These are phyloP conservation scores for Colletotrichum lupini DNA, from an alignment of 2,329 filamentous ascomycete species.

Conservation along the genomic window DNA sequence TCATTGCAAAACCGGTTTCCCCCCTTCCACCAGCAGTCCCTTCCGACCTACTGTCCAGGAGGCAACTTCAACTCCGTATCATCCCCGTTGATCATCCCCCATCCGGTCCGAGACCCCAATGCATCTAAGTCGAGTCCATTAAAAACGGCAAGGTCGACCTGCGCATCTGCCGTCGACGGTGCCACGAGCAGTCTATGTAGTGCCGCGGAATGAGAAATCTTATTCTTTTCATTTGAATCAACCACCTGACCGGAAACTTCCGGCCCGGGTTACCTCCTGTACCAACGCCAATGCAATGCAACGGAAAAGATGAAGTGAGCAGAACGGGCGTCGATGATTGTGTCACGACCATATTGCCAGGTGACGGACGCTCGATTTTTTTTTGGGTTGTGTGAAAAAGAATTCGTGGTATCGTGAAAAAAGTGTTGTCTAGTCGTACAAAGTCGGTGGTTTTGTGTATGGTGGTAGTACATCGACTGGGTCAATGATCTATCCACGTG, in stretches of 20 bases:
- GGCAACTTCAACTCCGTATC: not conserved
- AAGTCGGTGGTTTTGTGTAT: slow-evolving; percentile 35
- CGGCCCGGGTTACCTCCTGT: slow-evolving; percentile 40
- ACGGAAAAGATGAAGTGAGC: slow-evolving; percentile 47
- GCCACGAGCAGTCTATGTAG: slow-evolving; percentile 53
- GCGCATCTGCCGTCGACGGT: slow-evolving; percentile 34
- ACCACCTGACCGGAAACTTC: slow-evolving; percentile 41
- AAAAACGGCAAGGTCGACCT: slow-evolving; percentile 34
- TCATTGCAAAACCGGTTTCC: slow-evolving; percentile 2
- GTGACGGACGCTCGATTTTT: slow-evolving; percentile 21
- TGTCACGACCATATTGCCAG: slow-evolving; percentile 10
- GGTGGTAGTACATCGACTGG: slow-evolving; percentile 36
- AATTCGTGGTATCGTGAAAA: slow-evolving; percentile 60
- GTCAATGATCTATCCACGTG: slow-evolving; percentile 15
- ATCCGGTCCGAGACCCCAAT: not conserved
- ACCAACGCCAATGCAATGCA: slow-evolving; percentile 72
- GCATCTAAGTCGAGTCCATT: slow-evolving; percentile 34
- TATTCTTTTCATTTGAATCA: slow-evolving; percentile 47
- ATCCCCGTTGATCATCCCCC: not conserved
- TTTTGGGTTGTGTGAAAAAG: slow-evolving; percentile 37
- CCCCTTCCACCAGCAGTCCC: not conserved
- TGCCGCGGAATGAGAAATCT: slow-evolving; percentile 52
- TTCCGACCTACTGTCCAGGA: slow-evolving; percentile 19
- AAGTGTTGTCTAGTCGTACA: slow-evolving; percentile 53
- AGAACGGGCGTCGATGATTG: slow-evolving; percentile 16